Evolutionary conservation across 805 yeast genomes (phyloP), one percentile per base, ranked within the genome.

Genomic region (Cyberlindnera americana): DNA sequence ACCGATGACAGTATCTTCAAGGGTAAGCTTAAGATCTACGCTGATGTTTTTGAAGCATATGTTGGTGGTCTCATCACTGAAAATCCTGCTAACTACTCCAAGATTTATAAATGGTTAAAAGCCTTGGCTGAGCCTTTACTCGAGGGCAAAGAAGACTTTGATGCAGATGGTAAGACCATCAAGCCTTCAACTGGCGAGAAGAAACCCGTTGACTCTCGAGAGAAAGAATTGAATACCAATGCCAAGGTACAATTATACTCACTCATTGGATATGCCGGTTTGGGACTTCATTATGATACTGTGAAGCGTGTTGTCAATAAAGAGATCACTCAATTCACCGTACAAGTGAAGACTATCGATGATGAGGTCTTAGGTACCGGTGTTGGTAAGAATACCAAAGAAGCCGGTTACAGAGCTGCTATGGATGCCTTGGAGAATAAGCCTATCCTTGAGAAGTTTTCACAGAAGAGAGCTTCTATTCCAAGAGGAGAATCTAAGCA

Each of bases 21-120:
- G 24, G 85, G 86, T 8, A 77, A 72, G 43, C 74, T 74, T 47
- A 93, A 93, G 56, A 66, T 84, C 4, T 74, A 73, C 54, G 96
- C 98, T 0, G 99, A 91, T 67, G 78, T 84, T 0, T 86, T 91
- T 57, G 99, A 93, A 62, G 96, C 98, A 0, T 91, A 91, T 50
- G 72, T 93, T 33, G 98, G 96, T 6, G 99, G 95, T 0, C 61
- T 91, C 23, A 72, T 73, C 7, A 67, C 77, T 17, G 95, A 85
- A 47, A 66, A 73, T 31, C 61, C 66, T 17, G 56, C 60, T 14
- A 74, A 78, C 44, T 64, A 73, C 35, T 57, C 65, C 2, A 69
- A 61, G 17, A 71, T 83, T 6, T 71, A 72, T 47, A 60, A 66
- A 11, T 84, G 91, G 91, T 56, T 84, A 19, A 52, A 59, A 6